Base-by-base conservation (phyloP, 2,329 filamentous ascomycete species). In the Penicillium aurantiogriseum region DNA sequence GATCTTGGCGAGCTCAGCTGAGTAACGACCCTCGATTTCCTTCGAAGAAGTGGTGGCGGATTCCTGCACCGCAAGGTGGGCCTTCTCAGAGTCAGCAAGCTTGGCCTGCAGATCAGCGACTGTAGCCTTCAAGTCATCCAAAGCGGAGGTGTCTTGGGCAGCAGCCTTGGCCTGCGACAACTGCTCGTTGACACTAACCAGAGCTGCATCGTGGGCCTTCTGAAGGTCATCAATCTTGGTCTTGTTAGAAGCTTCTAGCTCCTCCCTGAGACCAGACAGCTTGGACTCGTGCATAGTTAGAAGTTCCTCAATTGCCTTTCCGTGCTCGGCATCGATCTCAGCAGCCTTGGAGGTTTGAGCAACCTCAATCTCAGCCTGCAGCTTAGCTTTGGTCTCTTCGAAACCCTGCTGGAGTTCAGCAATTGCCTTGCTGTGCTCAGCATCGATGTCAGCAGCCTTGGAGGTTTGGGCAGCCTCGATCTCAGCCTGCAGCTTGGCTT, bases 31-130 rank as follows among this genome's bases (percentile, higher is more conserved):
- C 44, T 67, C 57, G 6, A 65, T 59, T 4, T 66, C 65, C 11
- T 43, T 60, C 7, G 63, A 60, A 56, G 60, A 23, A 53, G 49
- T 43, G 6, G 47, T 47, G 15, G 74, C 75, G 51, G 77, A 73
- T 49, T 78, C 78, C 64, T 81, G 78, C 13, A 68, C 66, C 10
- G 76, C 71, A 47, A 72, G 65, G 36, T 72, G 69, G 39, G 69
- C 71, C 45, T 74, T 71, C 36, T 81, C 81, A 46, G 83, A 81
- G 62, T 84, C 79, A 67, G 84, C 81, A 58, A 88, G 75, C 71
- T 88, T 85, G 67, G 86, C 83, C 67, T 91, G 85, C 61, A 91
- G 79, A 45, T 80, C 79, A 7, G 69, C 70, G 64, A 78, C 73
- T 35, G 74, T 71, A 19, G 76, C 71, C 65, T 78, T 78, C 45